Percentiles rank a stretch among this genome's conserved stretches.
phyloP scores from a whole-genome alignment of 1,284 basidiomycete genomes.

The Puccinia triticina region DNA sequence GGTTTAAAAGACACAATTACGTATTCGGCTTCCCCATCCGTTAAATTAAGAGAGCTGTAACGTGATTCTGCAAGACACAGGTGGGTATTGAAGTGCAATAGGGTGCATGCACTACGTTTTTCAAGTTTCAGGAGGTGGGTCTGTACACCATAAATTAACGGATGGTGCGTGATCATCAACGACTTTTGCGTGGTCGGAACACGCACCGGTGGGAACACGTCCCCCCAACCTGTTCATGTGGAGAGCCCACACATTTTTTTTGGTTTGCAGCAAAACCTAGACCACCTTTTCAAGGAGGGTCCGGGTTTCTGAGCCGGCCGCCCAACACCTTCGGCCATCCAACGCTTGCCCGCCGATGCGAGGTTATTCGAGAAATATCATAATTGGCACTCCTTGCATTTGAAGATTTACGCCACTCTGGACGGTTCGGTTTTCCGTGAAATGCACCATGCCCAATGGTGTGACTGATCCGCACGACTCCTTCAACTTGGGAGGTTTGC shows the following conservation, averaged over 20 bases:
- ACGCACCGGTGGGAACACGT: not conserved
- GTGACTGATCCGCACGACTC: no score
- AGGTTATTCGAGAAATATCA: not conserved
- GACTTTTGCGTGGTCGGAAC: no score
- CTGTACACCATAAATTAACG: no score
- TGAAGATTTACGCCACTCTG: not conserved
- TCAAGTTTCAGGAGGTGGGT: slow-evolving; percentile 3
- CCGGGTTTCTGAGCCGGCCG: no score
- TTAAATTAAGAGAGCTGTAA: slow-evolving; percentile 1
- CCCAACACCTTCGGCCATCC: not conserved
- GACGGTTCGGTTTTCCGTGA: no score
- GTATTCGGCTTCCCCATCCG: slow-evolving; percentile 12
- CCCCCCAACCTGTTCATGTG: not conserved
- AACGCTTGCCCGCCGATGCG: not conserved
- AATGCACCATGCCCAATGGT: no score
- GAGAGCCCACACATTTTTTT: not conserved
- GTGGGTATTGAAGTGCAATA: not conserved
- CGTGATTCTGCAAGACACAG: not conserved
- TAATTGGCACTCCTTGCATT: not conserved
- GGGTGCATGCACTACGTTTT: not conserved
- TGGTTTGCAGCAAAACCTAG: not conserved
- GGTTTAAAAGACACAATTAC: not conserved
- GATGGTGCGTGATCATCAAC: slow-evolving; percentile 4
- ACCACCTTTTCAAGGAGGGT: not conserved
- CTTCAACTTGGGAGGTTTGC: no score